phyloP scores from a whole-genome alignment of 345 rosid species.

The Populus alba region DNA sequence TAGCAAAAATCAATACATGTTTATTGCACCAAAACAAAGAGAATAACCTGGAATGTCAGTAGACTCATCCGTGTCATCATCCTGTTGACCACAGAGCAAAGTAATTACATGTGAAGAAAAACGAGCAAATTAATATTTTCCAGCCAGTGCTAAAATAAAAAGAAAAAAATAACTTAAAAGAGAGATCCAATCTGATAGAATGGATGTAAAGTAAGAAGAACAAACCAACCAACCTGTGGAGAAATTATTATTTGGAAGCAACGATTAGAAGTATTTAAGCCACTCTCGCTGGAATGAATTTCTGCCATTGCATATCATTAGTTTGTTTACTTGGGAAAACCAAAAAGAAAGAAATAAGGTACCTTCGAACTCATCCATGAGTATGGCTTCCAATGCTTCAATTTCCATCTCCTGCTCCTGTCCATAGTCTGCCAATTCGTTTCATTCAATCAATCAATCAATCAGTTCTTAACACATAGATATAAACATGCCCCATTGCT shows the following conservation, averaged over 20 bases:
- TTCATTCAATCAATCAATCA: neutral
- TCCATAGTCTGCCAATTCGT: slow-evolving; percentile 48
- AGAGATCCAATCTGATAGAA: neutral
- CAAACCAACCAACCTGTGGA: slow-evolving; percentile 57
- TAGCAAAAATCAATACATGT: neutral
- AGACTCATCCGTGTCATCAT: slow-evolving; percentile 68
- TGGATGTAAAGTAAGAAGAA: neutral
- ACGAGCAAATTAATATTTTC: neutral
- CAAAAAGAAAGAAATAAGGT: slow-evolving; percentile 3
- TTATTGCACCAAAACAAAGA: neutral
- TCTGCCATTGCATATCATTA: slow-evolving; percentile 37
- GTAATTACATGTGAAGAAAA: slow-evolving; percentile 6
- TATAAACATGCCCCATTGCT: too few species aligned
- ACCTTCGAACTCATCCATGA: slow-evolving; percentile 97
- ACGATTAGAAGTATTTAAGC: slow-evolving; percentile 74
- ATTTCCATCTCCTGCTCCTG: slow-evolving; percentile 98
- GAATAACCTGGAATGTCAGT: slow-evolving; percentile 59
- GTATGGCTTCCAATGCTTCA: slow-evolving; percentile 92
- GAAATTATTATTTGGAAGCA: slow-evolving; percentile 76
- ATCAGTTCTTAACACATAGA: too few species aligned
- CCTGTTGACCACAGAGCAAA: slow-evolving; percentile 41
- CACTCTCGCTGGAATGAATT: slow-evolving; percentile 87
- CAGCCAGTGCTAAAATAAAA: neutral
- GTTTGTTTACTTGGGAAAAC: neutral
- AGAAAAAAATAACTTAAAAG: too few species aligned